A percentile compares a stretch with the other conserved stretches of the same genome.
Evolutionary conservation across 257 asterid genomes (phyloP).

Genomic region (Primulina tabacum): DNA sequence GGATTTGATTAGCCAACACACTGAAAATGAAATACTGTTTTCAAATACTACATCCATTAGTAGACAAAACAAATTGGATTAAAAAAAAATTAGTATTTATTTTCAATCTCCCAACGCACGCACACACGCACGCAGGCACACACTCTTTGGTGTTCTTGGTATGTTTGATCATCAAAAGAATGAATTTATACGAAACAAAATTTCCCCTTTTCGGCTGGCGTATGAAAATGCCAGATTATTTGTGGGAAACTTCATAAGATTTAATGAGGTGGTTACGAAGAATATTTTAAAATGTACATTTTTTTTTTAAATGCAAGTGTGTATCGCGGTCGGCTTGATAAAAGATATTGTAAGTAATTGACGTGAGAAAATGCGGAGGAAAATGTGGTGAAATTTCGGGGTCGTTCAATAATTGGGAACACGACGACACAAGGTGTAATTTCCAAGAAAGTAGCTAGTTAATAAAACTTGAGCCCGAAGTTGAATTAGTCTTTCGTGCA

Average conservation of each 20-base stretch:
- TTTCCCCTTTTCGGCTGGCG: not conserved
- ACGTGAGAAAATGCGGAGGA: not conserved
- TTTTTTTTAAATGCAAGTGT: too few relatives aligned
- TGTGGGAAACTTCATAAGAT: not conserved
- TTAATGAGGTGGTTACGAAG: not conserved
- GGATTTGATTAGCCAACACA: not conserved
- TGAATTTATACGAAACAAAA: too few relatives aligned
- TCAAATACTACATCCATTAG: not conserved
- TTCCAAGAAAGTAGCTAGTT: not conserved
- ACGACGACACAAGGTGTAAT: not conserved
- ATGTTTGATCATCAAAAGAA: not conserved
- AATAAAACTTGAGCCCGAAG: too few relatives aligned
- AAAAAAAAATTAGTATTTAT: not conserved
- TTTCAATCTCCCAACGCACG: not conserved
- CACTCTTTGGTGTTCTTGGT: not conserved
- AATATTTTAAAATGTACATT: too few relatives aligned
- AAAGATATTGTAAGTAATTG: not conserved
- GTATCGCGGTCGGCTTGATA: too few relatives aligned
- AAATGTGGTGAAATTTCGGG: not conserved
- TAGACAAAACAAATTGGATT: too few relatives aligned
- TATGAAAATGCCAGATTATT: too few relatives aligned
- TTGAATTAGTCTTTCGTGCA: too few relatives aligned
- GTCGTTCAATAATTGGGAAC: too few relatives aligned
- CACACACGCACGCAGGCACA: not conserved
- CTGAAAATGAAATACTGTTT: not conserved